Conservation (phyloP, 1,284 basidiomycete species). For the Ustilago bromivora region DNA sequence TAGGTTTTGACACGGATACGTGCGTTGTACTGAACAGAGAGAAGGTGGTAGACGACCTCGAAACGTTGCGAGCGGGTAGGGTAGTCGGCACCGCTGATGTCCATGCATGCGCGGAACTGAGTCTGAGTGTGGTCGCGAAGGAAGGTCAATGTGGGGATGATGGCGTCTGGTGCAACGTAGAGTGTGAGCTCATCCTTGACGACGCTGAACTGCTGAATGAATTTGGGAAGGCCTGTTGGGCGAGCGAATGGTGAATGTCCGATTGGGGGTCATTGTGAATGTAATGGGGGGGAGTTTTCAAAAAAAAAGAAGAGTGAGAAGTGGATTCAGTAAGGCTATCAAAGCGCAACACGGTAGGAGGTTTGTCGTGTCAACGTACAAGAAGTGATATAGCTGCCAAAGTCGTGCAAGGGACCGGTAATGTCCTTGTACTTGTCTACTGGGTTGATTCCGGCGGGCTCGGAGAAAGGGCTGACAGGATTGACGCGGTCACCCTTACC, state of each 20-base stretch:
- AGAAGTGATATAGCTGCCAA: slow-evolving; percentile 66
- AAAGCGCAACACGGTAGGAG: neutral
- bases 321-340: neutral
- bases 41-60: slow-evolving; percentile 95
- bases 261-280: neutral
- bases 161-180: slow-evolving; percentile 83
- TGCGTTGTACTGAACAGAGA: slow-evolving; percentile 79
- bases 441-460: slow-evolving; percentile 65
- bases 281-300: neutral
- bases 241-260: neutral
- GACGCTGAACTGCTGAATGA: slow-evolving; percentile 68
- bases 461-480: slow-evolving; percentile 57
- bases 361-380: slow-evolving; percentile 47
- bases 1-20: slow-evolving; percentile 98
- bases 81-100: slow-evolving; percentile 95
- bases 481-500: slow-evolving; percentile 65
- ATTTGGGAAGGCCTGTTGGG: slow-evolving; percentile 63
- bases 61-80: slow-evolving; percentile 93
- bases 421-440: slow-evolving; percentile 56
- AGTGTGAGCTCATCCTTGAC: slow-evolving; percentile 96
- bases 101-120: slow-evolving; percentile 92
- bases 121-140: slow-evolving; percentile 95
- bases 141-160: slow-evolving; percentile 90
- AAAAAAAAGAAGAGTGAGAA: no score
- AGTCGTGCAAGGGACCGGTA: slow-evolving; percentile 62